Evolutionary conservation across 73 alveolate species (phyloP).

Genomic region (Durusdinium trenchii): DNA sequence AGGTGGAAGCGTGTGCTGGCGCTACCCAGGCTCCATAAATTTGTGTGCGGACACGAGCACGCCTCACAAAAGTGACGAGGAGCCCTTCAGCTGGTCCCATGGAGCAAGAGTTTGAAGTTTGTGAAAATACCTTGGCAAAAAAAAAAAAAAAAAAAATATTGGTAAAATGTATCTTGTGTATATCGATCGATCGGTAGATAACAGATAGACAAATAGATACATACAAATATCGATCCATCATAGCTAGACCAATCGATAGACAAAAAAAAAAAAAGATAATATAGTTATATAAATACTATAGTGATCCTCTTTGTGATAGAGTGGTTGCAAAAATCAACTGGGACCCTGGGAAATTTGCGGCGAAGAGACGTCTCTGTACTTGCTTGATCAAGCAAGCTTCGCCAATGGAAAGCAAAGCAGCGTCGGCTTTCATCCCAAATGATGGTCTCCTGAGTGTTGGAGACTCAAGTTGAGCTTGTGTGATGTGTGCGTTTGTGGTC

Average conservation of each 20-base stretch:
- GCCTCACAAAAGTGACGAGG: not conserved
- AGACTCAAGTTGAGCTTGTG: too few species aligned
- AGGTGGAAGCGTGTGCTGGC: not conserved
- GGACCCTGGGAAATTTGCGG: not conserved
- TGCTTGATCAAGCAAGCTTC: not conserved
- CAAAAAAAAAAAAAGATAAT: too few species aligned
- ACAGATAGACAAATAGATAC: not conserved
- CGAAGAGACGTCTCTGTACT: not conserved
- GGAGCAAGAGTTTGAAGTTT: slow-evolving; percentile 23
- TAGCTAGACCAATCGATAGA: too few species aligned
- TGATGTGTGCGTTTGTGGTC: too few species aligned
- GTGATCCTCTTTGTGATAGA: too few species aligned
- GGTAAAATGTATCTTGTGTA: not conserved
- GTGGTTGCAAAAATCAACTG: too few species aligned
- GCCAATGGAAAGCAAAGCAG: slow-evolving; percentile 54
- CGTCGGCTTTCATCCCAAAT: slow-evolving; percentile 62
- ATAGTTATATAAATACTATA: too few species aligned
- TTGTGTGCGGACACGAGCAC: too few species aligned
- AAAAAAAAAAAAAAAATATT: not conserved
- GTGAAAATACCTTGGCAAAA: not conserved
- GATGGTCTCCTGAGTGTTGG: not conserved
- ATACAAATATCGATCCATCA: not conserved
- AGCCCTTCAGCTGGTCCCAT: slow-evolving; percentile 42
- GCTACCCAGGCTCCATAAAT: too few species aligned
- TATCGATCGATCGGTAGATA: not conserved